Percentiles rank a stretch among this genome's conserved stretches.
These are phyloP conservation scores for Musa beccarii DNA, from an alignment of 176 grass and related monocot species.

Conservation along the genomic window DNA sequence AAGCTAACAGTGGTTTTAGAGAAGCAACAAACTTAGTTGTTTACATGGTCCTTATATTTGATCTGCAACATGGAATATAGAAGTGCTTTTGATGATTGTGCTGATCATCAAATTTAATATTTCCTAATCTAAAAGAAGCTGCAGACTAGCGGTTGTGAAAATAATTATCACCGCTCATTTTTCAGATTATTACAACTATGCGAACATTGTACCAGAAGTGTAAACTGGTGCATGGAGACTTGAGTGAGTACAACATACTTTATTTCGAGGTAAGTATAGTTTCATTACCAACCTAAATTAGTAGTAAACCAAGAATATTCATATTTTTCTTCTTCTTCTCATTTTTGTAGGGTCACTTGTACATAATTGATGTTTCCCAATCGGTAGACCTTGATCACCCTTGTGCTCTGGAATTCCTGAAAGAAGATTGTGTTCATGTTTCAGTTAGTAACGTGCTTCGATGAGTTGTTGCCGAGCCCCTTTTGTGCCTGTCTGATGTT, in stretches of 20 bases:
- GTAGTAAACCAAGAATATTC: background rate
- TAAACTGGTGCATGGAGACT: constrained; percentile 94
- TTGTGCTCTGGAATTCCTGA: constrained; percentile 71
- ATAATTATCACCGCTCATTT: background rate
- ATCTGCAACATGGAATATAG: no score
- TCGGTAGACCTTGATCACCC: constrained; percentile 94
- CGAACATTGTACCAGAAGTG: constrained; percentile 84
- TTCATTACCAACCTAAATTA: background rate
- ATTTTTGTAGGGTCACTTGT: constrained; percentile 69
- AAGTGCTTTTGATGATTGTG: background rate
- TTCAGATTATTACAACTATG: constrained; percentile 88
- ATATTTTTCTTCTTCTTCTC: background rate
- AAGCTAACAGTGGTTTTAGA: no score
- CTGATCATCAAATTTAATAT: background rate
- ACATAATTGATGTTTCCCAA: constrained; percentile 97
- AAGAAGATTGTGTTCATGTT: constrained; percentile 97
- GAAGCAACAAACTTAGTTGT: no score
- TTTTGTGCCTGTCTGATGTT: background rate
- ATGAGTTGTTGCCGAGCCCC: background rate
- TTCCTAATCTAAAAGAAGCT: background rate
- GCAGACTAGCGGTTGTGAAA: background rate
- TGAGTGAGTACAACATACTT: constrained; percentile 99
- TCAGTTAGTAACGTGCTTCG: constrained; percentile 48
- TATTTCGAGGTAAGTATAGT: constrained; percentile 70
- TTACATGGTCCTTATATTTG: no score